Percentiles rank a stretch among this genome's conserved stretches.
Conservation (phyloP, 1,284 basidiomycete species). For the Fomitopsis palustris region DNA sequence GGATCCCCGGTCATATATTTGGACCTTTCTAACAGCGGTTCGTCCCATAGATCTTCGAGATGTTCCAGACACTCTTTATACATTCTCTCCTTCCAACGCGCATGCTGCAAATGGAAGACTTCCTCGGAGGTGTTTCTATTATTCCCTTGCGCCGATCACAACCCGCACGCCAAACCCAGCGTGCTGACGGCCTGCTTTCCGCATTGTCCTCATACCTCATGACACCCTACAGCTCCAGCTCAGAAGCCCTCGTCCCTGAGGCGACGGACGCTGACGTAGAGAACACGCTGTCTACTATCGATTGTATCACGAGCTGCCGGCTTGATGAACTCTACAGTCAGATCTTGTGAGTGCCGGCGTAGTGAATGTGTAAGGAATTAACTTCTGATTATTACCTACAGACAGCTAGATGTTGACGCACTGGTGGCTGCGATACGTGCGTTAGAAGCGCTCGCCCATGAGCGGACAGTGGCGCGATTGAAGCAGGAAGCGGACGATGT, state of each 20-base stretch:
- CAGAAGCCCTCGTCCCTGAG: constrained; percentile 74
- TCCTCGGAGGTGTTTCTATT: constrained; percentile 83
- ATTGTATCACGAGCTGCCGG: constrained; percentile 92
- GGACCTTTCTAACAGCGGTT: neutral
- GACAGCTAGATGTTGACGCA: constrained; percentile 74
- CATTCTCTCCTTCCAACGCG: constrained; percentile 86
- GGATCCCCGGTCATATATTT: constrained; percentile 10
- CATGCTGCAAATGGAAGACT: constrained; percentile 97
- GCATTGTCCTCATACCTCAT: constrained; percentile 95
- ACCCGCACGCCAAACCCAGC: constrained; percentile 59
- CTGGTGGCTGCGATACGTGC: constrained; percentile 82
- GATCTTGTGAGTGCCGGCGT: constrained; percentile 68
- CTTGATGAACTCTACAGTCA: constrained; percentile 93
- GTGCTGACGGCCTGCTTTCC: constrained; percentile 88
- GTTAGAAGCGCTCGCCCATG: constrained; percentile 87
- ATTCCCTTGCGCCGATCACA: constrained; percentile 83
- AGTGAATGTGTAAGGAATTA: neutral
- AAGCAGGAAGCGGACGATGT: constrained; percentile 65
- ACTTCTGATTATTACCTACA: constrained; percentile 24
- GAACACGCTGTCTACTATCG: constrained; percentile 91
- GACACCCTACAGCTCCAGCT: constrained; percentile 82
- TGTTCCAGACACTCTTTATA: constrained; percentile 95
- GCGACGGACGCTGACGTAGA: constrained; percentile 90
- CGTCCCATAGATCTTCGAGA: constrained; percentile 82
- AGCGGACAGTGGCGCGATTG: constrained; percentile 73